Evolutionary conservation across 805 yeast genomes (phyloP).

Genomic region (Metschnikowia henanensis): DNA sequence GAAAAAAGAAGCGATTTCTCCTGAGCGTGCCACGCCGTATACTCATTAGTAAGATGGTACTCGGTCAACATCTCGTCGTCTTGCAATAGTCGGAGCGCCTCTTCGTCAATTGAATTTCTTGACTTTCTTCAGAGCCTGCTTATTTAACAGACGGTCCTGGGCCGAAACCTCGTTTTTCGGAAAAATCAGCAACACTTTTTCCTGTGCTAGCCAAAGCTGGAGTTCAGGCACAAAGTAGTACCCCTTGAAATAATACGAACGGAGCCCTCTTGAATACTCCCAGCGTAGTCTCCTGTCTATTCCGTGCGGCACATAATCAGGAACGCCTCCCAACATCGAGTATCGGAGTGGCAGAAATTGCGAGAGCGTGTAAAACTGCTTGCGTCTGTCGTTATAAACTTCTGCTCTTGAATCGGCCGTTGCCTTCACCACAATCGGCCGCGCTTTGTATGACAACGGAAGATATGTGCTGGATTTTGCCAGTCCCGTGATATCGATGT

Average conservation of each 20-base stretch:
- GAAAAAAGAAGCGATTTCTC: conserved; percentile 23
- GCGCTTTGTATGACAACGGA: conserved; percentile 11
- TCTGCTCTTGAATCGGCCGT: conserved; percentile 8
- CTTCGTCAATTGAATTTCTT: conserved; percentile 26
- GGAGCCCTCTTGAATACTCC: conserved; percentile 21
- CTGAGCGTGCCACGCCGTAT: conserved; percentile 20
- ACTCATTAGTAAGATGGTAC: conserved; percentile 20
- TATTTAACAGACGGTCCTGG: neutral
- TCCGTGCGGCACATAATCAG: conserved; percentile 17
- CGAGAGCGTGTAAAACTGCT: conserved; percentile 17
- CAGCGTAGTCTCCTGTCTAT: conserved; percentile 19
- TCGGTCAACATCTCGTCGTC: conserved; percentile 23
- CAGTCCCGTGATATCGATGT: conserved; percentile 19
- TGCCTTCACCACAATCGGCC: conserved; percentile 13
- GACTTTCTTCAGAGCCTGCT: conserved; percentile 17
- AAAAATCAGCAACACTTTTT: conserved; percentile 15
- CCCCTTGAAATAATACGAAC: conserved; percentile 7
- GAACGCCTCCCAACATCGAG: conserved; percentile 20
- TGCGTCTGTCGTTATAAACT: conserved; percentile 19
- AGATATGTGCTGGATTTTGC: conserved; percentile 9
- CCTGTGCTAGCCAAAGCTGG: conserved; percentile 21
- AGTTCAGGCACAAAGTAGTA: conserved; percentile 20
- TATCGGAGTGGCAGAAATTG: conserved; percentile 22
- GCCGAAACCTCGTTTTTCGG: neutral
- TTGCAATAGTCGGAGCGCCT: conserved; percentile 21